phyloP scores from a whole-genome alignment of 305 asterid species.

The Striga hermonthica region DNA sequence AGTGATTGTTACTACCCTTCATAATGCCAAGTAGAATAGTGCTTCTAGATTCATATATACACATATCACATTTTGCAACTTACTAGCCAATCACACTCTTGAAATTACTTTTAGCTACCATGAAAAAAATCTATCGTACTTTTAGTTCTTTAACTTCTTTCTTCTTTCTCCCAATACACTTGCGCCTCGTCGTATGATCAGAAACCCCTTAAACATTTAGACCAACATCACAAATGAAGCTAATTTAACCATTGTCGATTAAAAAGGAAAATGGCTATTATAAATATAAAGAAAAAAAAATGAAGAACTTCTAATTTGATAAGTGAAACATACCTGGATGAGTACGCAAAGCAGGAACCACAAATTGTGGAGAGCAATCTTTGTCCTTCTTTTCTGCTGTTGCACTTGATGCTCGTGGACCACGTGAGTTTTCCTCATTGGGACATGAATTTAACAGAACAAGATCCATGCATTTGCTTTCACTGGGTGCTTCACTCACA shows the following conservation, averaged over 20 bases:
- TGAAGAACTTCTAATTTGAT: not conserved
- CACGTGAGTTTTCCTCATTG: constrained; percentile 22
- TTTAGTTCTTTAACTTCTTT: not conserved
- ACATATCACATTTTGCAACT: not conserved
- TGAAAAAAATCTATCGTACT: not conserved
- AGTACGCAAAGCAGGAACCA: constrained; percentile 30
- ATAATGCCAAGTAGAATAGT: not conserved
- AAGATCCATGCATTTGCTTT: constrained; percentile 28
- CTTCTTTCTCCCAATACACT: not conserved
- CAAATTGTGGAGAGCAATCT: constrained; percentile 23
- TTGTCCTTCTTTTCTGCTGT: constrained; percentile 19
- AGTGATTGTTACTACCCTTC: not conserved
- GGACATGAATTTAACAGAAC: constrained; percentile 14
- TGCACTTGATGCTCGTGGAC: constrained; percentile 14
- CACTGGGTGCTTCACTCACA: not conserved
- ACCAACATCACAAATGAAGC: not conserved
- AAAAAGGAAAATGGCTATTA: not conserved
- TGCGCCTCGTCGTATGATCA: constrained; percentile 3
- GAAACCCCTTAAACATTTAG: not conserved
- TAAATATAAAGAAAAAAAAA: not conserved
- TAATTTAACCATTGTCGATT: not conserved
- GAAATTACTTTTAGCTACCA: not conserved
- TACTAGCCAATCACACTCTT: not conserved
- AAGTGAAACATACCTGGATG: constrained; percentile 32
- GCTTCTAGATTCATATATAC: not conserved